Base-by-base conservation (phyloP, 2,329 filamentous ascomycete species). In the Phaeophleospora eucalypticola region DNA sequence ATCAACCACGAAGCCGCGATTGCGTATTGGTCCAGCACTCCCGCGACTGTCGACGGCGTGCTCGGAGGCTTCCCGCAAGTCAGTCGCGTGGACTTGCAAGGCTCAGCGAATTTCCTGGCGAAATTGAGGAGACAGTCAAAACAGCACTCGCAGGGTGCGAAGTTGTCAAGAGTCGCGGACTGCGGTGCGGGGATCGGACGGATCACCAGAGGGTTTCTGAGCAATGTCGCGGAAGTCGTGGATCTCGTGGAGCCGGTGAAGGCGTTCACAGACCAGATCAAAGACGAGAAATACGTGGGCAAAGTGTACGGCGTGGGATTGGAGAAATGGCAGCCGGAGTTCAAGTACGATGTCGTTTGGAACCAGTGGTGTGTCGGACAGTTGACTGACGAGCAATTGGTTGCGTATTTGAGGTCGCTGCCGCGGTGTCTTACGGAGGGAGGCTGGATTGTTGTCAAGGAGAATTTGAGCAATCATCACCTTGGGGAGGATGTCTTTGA, bases 361-460 rank as follows among this genome's bases (percentile, higher is more conserved):
- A 84, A 80, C 41, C 90, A 96, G 67, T 95, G 90, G 89, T 96
- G 89, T 66, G 68, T 91, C 6, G 86, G 87, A 18, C 85, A 96
- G 65, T 71, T 95, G 45, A 89, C 80, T 0, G 89, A 95, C 63
- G 68, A 68, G 6, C 82, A 94, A 64, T 64, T 96, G 3, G 72
- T 86, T 1, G 71, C 70, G 2, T 95, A 84, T 60, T 68, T 96
- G 14, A 58, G 70, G 46, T 74, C 80, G 19, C 87, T 87, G 63
- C 77, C 75, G 39, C 57, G 66, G 0, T 72, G 72, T 0, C 58
- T 85, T 17, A 64, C 55, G 14, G 57, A 59, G 17, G 68, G 65
- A 0, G 79, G 79, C 2, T 70, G 81, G 60, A 80, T 91, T 14
- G 76, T 89, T 7, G 73, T 90, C 45, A 93, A 93, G 71, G 90